Evolutionary conservation across 495 filamentous ascomycete species (phyloP).

Genomic region (Geopyxis carbonaria): DNA sequence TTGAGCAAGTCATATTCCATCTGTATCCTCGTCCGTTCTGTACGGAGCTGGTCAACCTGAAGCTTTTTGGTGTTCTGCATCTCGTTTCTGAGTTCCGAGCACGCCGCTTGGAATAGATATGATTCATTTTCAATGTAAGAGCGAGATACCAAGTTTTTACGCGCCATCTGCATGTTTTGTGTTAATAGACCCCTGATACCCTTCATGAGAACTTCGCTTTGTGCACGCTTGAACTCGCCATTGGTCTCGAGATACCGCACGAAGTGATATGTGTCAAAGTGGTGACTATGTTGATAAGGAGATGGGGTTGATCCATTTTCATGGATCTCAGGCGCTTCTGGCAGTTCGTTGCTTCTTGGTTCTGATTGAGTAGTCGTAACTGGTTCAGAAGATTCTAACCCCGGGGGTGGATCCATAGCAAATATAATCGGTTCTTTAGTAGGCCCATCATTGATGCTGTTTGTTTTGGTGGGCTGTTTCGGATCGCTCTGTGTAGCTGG

Average conservation of each 20-base stretch:
- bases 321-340: too few species aligned
- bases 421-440: too few species aligned
- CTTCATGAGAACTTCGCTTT: slow-evolving; percentile 74
- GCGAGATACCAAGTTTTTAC: slow-evolving; percentile 55
- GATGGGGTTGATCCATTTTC: slow-evolving; percentile 4
- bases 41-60: slow-evolving; percentile 53
- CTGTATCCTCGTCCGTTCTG: slow-evolving; percentile 67
- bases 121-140: slow-evolving; percentile 72
- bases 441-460: too few species aligned
- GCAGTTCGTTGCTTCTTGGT: too few species aligned
- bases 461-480: too few species aligned
- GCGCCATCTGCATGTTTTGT: slow-evolving; percentile 62
- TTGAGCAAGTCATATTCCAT: slow-evolving; percentile 85
- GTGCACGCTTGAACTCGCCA: slow-evolving; percentile 45
- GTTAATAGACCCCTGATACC: slow-evolving; percentile 59
- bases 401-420: too few species aligned
- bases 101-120: slow-evolving; percentile 88
- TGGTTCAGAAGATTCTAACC: too few species aligned
- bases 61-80: slow-evolving; percentile 43
- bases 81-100: slow-evolving; percentile 75
- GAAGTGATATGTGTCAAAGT: slow-evolving; percentile 85
- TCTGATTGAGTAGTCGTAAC: too few species aligned
- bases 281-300: slow-evolving; percentile 63
- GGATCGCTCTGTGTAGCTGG: too few species aligned
- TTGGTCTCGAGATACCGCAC: slow-evolving; percentile 56